Conservation (phyloP, 2,329 filamentous ascomycete species). For the Coniochaeta sp. region DNA sequence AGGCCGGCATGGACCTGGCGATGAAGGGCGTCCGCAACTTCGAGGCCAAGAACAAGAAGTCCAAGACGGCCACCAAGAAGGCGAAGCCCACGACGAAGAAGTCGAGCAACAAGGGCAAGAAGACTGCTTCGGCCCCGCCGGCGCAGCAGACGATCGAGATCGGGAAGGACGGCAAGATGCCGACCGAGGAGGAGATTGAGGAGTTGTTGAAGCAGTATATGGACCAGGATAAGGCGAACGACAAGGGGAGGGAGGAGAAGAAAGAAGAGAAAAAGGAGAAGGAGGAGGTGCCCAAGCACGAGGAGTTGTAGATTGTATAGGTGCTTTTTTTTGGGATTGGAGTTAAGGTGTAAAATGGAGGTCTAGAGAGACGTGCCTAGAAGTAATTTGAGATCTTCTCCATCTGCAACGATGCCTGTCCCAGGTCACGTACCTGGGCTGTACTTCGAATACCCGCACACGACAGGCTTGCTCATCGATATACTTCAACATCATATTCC, state of each 20-base stretch:
- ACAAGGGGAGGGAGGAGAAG: slow-evolving; percentile 10
- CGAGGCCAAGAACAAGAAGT: slow-evolving; percentile 38
- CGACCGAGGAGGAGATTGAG: slow-evolving; percentile 36
- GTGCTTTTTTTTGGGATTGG: background rate
- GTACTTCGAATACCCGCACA: no score
- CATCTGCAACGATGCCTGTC: no score
- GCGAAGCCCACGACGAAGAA: slow-evolving; percentile 21
- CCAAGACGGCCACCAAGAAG: slow-evolving; percentile 26
- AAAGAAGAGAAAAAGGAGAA: slow-evolving; percentile 15
- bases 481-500: no score
- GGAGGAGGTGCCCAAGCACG: slow-evolving; percentile 17
- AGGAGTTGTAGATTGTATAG: slow-evolving; percentile 20
- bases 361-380: background rate
- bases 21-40: slow-evolving; percentile 59
- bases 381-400: no score
- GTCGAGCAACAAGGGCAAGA: slow-evolving; percentile 13
- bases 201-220: slow-evolving; percentile 43
- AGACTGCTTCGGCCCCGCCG: slow-evolving; percentile 14
- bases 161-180: slow-evolving; percentile 34
- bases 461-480: no score
- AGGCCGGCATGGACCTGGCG: slow-evolving; percentile 62
- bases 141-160: slow-evolving; percentile 27
- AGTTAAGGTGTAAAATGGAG: background rate
- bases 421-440: no score
- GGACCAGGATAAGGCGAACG: slow-evolving; percentile 15